A percentile compares a stretch with the other conserved stretches of the same genome.
Conservation (phyloP, 108 stramenopile genomes). For the Cyclostephanos invisitatus region DNA sequence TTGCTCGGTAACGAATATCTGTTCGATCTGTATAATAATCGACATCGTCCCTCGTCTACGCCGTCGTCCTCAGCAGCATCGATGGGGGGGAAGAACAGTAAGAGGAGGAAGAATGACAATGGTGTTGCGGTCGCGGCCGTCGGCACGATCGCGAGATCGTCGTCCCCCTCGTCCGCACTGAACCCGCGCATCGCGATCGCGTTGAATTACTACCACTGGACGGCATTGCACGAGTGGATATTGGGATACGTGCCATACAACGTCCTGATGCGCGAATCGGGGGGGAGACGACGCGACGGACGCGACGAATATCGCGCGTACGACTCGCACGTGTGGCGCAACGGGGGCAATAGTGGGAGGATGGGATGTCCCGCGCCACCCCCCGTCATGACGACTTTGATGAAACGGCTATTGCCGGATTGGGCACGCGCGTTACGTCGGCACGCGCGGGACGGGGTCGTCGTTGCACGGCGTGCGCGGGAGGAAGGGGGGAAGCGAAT, state of each 20-base stretch:
- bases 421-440: slow-evolving; percentile 40
- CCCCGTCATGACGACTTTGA: slow-evolving; percentile 51
- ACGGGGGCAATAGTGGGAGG: too few species aligned
- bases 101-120: too few species aligned
- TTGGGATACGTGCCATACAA: slow-evolving; percentile 52
- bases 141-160: too few species aligned
- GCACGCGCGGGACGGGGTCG: background rate
- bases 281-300: too few species aligned
- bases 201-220: slow-evolving; percentile 37
- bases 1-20: slow-evolving; percentile 56
- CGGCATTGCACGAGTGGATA: slow-evolving; percentile 41
- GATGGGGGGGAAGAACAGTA: too few species aligned
- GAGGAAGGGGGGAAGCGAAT: slow-evolving; percentile 8
- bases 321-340: too few species aligned
- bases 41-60: too few species aligned
- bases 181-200: background rate
- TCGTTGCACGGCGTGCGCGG: too few species aligned
- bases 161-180: too few species aligned
- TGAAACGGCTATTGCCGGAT: slow-evolving; percentile 58
- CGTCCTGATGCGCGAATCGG: slow-evolving; percentile 26
- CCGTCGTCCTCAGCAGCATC: background rate
- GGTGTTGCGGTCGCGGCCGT: too few species aligned
- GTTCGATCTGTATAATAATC: too few species aligned
- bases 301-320: too few species aligned
- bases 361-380: slow-evolving; percentile 30